Base-by-base conservation (phyloP, 768 basidiomycete genomes). In the Kondoa subrosea region DNA sequence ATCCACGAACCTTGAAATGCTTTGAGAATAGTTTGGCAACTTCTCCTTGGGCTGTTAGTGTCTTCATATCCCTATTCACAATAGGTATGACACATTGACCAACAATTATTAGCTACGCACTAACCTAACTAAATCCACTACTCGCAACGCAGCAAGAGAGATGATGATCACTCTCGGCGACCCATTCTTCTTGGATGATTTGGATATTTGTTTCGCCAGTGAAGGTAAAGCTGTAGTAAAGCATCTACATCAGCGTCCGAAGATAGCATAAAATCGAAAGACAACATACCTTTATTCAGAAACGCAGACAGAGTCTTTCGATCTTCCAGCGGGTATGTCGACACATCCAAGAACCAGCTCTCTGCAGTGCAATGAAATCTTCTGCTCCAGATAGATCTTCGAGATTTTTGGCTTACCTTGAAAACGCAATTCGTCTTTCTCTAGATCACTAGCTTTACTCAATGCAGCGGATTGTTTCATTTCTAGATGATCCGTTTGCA, bases 11-110 rank as follows among this genome's bases (percentile, higher is more conserved):
- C 58, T 59, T 66, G 64, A 69, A 60, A 30, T 65, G 57, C 77
- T 87, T 91, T 32, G 92, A 90, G 73, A 97, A 97, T 30, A 99
- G 83, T 77, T 96, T 96, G 26, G 88, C 91, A 33, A 95, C 86
- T 71, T 93, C 89, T 14, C 88, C 85, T 75, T 89, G 91, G 27
- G 68, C 69, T 66, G 66, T 69, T 67, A 76, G 68, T n/a, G 70
- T 70, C 66, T 76, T 77, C 25, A 78, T 71, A 1, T 73, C 74
- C 34, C 78, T 72, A 32, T n/a, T n/a, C n/a, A n/a, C n/a, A n/a
- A n/a, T n/a, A n/a, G n/a, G n/a, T n/a, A n/a, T n/a, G 17, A 1
- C 2, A 4, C 40, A n/a, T 14, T 21, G 57, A 34, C 1, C n/a
- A 25, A 0, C 25, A 34, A 12, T 2, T 4, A 30, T 4, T 17